phyloP scores from a whole-genome alignment of 495 filamentous ascomycete genomes.

The Oleoguttula mirabilis region DNA sequence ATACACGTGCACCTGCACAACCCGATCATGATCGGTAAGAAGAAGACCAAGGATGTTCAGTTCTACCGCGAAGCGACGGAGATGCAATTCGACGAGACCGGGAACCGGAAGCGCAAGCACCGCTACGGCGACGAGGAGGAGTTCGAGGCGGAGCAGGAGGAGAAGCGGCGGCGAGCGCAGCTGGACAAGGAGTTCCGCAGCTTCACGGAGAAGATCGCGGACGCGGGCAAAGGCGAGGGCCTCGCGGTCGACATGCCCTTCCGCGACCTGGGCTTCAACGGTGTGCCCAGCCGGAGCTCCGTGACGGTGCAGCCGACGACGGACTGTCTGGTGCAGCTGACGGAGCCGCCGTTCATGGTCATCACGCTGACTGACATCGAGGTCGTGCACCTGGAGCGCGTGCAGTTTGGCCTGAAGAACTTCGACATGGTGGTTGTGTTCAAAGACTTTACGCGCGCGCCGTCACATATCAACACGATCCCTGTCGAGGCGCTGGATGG shows the following conservation, averaged over 20 bases:
- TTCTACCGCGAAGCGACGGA: slow-evolving; percentile 98
- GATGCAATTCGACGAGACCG: slow-evolving; percentile 97
- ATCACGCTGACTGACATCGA: slow-evolving; percentile 93
- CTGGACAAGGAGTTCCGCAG: slow-evolving; percentile 91
- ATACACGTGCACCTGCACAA: slow-evolving; percentile 97
- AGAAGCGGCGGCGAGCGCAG: slow-evolving; percentile 75
- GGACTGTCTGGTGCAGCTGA: slow-evolving; percentile 95
- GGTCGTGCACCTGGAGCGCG: slow-evolving; percentile 88
- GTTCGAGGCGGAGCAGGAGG: slow-evolving; percentile 96
- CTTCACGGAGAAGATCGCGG: slow-evolving; percentile 94
- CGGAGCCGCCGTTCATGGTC: slow-evolving; percentile 92
- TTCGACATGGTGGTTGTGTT: slow-evolving; percentile 97
- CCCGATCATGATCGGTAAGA: slow-evolving; percentile 96
- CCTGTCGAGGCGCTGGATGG: slow-evolving; percentile 87
- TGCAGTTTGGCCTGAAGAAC: slow-evolving; percentile 97
- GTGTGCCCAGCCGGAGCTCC: slow-evolving; percentile 88
- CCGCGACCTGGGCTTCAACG: slow-evolving; percentile 90
- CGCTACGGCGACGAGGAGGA: slow-evolving; percentile 99
- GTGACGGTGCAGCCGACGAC: slow-evolving; percentile 93
- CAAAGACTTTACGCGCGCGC: slow-evolving; percentile 82
- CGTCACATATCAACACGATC: slow-evolving; percentile 94
- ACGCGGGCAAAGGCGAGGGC: slow-evolving; percentile 66
- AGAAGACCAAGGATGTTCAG: slow-evolving; percentile 96
- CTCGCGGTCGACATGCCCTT: slow-evolving; percentile 93
- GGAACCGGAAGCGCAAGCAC: slow-evolving; percentile 93